Percentiles rank a stretch among this genome's conserved stretches.
Conservation (phyloP, 495 filamentous ascomycete genomes). For the Aspergillus homomorphus region DNA sequence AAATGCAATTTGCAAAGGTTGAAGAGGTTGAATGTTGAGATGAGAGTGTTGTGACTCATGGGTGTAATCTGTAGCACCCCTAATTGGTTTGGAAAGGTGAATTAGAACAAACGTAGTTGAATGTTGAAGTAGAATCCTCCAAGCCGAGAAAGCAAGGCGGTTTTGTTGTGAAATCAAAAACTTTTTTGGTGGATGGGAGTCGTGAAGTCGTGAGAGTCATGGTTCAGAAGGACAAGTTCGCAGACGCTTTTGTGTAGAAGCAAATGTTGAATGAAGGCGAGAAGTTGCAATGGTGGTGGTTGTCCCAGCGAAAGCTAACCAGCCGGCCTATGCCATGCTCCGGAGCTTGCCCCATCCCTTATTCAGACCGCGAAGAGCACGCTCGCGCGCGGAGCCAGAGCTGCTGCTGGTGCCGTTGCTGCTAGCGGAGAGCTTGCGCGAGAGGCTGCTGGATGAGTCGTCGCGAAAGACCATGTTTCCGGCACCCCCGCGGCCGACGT, state of each 20-base stretch:
- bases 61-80: background rate
- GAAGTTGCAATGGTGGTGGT: background rate
- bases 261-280: slow-evolving; percentile 7
- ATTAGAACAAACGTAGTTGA: slow-evolving; percentile 17
- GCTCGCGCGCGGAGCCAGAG: slow-evolving; percentile 37
- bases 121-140: slow-evolving; percentile 1
- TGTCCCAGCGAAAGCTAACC: background rate
- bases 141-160: slow-evolving; percentile 2
- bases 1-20: background rate
- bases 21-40: background rate
- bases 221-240: slow-evolving; percentile 9
- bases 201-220: slow-evolving; percentile 33
- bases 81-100: background rate
- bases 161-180: slow-evolving; percentile 19
- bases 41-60: background rate
- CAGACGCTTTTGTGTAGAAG: background rate
- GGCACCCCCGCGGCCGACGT: slow-evolving; percentile 85
- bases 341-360: slow-evolving; percentile 47
- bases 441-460: slow-evolving; percentile 28
- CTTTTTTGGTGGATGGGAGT: slow-evolving; percentile 28
- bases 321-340: slow-evolving; percentile 31
- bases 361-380: slow-evolving; percentile 40
- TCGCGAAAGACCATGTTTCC: slow-evolving; percentile 66
- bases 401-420: slow-evolving; percentile 40
- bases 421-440: slow-evolving; percentile 40